Evolutionary conservation across 2,329 filamentous ascomycete genomes (phyloP).

Genomic region (Apiospora phragmitis): DNA sequence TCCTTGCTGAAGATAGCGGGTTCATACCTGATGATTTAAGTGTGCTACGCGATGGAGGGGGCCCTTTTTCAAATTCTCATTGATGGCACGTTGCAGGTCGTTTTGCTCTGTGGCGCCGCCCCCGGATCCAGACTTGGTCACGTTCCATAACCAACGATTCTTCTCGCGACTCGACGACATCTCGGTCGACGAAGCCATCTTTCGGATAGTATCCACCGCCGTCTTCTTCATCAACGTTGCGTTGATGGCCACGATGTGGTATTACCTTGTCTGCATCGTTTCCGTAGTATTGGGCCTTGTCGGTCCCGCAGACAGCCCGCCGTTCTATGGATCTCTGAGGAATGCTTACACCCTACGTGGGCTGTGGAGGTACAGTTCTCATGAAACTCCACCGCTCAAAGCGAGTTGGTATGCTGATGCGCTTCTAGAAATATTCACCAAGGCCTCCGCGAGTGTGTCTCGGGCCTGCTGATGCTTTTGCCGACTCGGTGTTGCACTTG

Average conservation of each 20-base stretch:
- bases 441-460: slow-evolving; percentile 8
- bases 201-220: not conserved
- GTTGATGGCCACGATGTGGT: not conserved
- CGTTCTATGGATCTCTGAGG: not conserved
- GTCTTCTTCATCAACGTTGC: slow-evolving; percentile 1
- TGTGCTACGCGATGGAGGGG: not conserved
- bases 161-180: not conserved
- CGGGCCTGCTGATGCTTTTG: not conserved
- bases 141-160: not conserved
- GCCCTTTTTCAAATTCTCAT: not conserved
- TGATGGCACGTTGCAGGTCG: not conserved
- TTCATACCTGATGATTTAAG: not conserved
- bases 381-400: not conserved
- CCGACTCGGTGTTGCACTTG: not conserved
- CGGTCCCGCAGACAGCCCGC: not conserved
- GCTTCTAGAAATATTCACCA: slow-evolving; percentile 6
- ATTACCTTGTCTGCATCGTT: not conserved
- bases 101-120: not conserved
- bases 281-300: not conserved
- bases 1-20: not conserved
- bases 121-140: slow-evolving; percentile 3
- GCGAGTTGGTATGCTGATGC: not conserved
- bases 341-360: slow-evolving; percentile 6
- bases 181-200: not conserved
- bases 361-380: not conserved